phyloP scores from a whole-genome alignment of 176 grass and related monocot genomes.

The Oryza glaberrima region DNA sequence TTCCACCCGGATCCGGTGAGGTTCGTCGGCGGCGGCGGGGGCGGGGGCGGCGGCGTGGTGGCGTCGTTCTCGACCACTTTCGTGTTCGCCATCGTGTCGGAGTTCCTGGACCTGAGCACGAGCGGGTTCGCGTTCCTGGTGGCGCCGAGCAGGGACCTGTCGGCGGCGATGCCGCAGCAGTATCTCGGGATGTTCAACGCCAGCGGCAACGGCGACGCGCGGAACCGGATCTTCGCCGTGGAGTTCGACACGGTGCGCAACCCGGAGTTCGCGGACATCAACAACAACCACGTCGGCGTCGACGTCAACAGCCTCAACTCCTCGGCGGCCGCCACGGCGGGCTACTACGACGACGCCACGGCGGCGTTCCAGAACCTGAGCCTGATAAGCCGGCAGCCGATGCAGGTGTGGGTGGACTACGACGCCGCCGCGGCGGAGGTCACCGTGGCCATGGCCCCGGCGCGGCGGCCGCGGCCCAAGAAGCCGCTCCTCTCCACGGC shows the following conservation, averaged over 20 bases:
- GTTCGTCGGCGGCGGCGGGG: neutral
- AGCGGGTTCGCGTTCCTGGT: slow-evolving; percentile 52
- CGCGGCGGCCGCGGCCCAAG: neutral
- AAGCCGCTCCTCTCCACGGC: slow-evolving; percentile 19
- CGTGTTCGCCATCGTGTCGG: slow-evolving; percentile 56
- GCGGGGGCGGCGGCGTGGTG: too few species aligned
- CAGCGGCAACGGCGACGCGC: slow-evolving; percentile 45
- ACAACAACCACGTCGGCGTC: slow-evolving; percentile 54
- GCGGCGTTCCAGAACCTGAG: slow-evolving; percentile 36
- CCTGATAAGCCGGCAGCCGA: slow-evolving; percentile 46
- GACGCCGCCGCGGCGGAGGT: slow-evolving; percentile 10
- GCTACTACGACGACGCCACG: slow-evolving; percentile 33
- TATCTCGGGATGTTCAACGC: slow-evolving; percentile 53
- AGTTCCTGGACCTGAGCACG: slow-evolving; percentile 51
- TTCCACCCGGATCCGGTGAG: slow-evolving; percentile 35
- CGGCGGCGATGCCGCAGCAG: slow-evolving; percentile 45
- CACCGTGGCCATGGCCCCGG: slow-evolving; percentile 46
- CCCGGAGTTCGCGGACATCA: slow-evolving; percentile 56
- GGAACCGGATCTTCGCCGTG: slow-evolving; percentile 44
- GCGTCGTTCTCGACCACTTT: slow-evolving; percentile 55
- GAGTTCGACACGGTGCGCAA: slow-evolving; percentile 56
- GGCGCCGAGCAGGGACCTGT: slow-evolving; percentile 34
- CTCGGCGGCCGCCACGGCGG: slow-evolving; percentile 25
- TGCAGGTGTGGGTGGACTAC: slow-evolving; percentile 59
- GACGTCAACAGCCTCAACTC: slow-evolving; percentile 66